Base-by-base conservation (phyloP, 192 early-diverging fungal genomes). In the Rhizophagus sp. region DNA sequence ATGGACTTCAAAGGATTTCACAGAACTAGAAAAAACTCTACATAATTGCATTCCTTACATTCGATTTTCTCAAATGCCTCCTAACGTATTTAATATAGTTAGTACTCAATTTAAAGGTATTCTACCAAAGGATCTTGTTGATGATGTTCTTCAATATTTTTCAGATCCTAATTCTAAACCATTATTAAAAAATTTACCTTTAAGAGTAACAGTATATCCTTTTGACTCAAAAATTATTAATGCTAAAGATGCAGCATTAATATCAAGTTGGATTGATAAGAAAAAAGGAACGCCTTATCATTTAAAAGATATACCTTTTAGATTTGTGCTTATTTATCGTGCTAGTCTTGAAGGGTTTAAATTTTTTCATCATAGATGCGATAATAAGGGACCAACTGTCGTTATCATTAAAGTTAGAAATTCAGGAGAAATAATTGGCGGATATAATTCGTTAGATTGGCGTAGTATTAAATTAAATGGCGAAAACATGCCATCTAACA, bases 251-350 rank as follows among this genome's bases (percentile, higher is more conserved):
- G 71, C 27, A 24, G 71, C 39, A 3, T 2, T 50, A 17, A 73
- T 73, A 44, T 15, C 71, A n/a, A 73, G 47, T 50, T 73, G 71
- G 71, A 50, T 73, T 44, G 71, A 73, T 49, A 19, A 24, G 15
- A 73, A 52, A 73, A 6, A 67, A 67, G 65, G 24, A 6, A 34
- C 6, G 6, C 19, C 33, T 67, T 67, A 67, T 67, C 25, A 3
- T 19, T 33, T 67, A 24, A 27, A 11, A 17, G 33, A 67, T 33
- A 33, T 33, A 33, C 25, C 25, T 15, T 67, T 11, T 33, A 33
- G 33, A 33, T 67, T 67, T 34, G 11, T 34, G 5, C 65, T 67
- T 67, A 27, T 67, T 33, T 67, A 33, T 33, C 65, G 65, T 34
- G 65, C 27, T 33, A 67, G 3, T 33, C 25, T 11, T 33, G 65